phyloP scores from a whole-genome alignment of 2,329 filamentous ascomycete species.

The Didymella lethalis region DNA sequence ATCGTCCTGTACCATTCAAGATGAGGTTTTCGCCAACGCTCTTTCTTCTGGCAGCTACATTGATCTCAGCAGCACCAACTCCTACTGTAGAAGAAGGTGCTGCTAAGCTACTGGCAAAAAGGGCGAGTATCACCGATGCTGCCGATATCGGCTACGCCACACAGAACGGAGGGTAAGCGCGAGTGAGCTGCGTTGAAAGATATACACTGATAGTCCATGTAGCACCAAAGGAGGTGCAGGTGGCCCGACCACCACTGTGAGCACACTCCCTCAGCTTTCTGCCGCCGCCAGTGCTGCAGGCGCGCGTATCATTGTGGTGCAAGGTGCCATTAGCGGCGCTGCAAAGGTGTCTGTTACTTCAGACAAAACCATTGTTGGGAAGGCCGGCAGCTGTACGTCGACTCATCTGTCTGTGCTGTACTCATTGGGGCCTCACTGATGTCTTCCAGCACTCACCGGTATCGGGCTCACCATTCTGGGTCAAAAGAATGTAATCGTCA shows the following conservation, averaged over 20 bases:
- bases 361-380: slow-evolving; percentile 43
- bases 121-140: slow-evolving; percentile 27
- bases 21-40: slow-evolving; percentile 27
- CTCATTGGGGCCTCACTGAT: slow-evolving; percentile 36
- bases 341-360: slow-evolving; percentile 34
- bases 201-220: neutral
- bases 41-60: slow-evolving; percentile 18
- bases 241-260: slow-evolving; percentile 63
- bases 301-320: slow-evolving; percentile 35
- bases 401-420: neutral
- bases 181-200: too few relatives aligned
- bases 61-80: slow-evolving; percentile 27
- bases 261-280: slow-evolving; percentile 59
- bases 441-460: slow-evolving; percentile 49
- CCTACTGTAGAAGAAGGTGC: slow-evolving; percentile 17
- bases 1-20: neutral
- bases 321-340: slow-evolving; percentile 35
- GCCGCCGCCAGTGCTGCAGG: slow-evolving; percentile 53
- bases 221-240: slow-evolving; percentile 63
- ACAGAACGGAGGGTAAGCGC: slow-evolving; percentile 51
- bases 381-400: slow-evolving; percentile 53
- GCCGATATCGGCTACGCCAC: slow-evolving; percentile 54
- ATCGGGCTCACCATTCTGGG: slow-evolving; percentile 63
- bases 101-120: slow-evolving; percentile 22
- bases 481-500: slow-evolving; percentile 66